Percentiles rank a stretch among this genome's conserved stretches.
Conservation (phyloP, 495 filamentous ascomycete species). For the Entonaema liquescens region DNA sequence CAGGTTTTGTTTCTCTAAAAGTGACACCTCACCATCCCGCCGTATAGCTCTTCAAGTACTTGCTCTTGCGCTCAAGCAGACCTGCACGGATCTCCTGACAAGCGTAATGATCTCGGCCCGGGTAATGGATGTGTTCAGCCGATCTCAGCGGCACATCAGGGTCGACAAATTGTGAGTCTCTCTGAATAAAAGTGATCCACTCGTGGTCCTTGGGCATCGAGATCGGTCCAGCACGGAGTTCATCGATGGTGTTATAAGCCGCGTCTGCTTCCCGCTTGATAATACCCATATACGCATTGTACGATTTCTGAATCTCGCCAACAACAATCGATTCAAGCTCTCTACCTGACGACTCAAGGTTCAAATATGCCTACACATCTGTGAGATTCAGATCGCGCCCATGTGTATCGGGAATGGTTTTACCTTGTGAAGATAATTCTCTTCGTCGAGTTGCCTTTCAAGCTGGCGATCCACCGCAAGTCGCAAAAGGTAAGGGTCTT, state of each 20-base stretch:
- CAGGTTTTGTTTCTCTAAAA: constrained; percentile 6
- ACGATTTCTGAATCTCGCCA: constrained; percentile 95
- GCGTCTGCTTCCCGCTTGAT: constrained; percentile 89
- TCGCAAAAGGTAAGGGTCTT: constrained; percentile 88
- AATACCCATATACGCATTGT: constrained; percentile 89
- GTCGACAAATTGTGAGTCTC: constrained; percentile 88
- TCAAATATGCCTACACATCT: constrained; percentile 79
- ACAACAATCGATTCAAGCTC: constrained; percentile 96
- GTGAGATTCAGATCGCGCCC: constrained; percentile 37
- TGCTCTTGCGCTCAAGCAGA: constrained; percentile 95
- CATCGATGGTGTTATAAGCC: constrained; percentile 77
- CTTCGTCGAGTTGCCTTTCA: constrained; percentile 92
- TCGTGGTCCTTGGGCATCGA: constrained; percentile 91
- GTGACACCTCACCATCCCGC: constrained; percentile 81
- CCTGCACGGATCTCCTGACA: constrained; percentile 88
- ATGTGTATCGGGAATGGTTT: not conserved
- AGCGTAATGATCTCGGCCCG: constrained; percentile 88
- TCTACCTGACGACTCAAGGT: constrained; percentile 91
- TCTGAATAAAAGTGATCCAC: constrained; percentile 84
- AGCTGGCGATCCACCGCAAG: constrained; percentile 87
- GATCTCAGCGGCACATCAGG: constrained; percentile 80
- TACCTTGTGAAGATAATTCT: constrained; percentile 95
- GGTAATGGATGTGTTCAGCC: constrained; percentile 87
- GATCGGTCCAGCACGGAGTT: constrained; percentile 83
- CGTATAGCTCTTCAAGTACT: constrained; percentile 97